Percentiles rank a stretch among this genome's conserved stretches.
Evolutionary conservation across 768 basidiomycete species (phyloP).

Genomic region (Mycena capillaripes): DNA sequence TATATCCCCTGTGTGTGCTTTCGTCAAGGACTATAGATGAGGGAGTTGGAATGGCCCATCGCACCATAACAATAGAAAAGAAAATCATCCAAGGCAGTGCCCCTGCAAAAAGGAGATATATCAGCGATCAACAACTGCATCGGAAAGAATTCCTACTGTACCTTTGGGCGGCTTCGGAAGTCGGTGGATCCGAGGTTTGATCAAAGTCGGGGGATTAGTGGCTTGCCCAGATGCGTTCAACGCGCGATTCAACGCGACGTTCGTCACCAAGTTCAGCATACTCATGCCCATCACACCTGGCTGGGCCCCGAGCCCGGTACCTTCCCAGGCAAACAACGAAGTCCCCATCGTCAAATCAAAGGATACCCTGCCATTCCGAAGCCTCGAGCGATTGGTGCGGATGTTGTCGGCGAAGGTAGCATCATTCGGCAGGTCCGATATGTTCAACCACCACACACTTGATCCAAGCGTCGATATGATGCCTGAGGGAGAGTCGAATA

Average conservation of each 20-base stretch:
- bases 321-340: slow-evolving; percentile 78
- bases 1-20: slow-evolving; percentile 78
- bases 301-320: slow-evolving; percentile 50
- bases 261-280: slow-evolving; percentile 77
- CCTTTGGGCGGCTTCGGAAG: neutral
- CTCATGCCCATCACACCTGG: slow-evolving; percentile 70
- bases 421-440: slow-evolving; percentile 62
- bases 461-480: slow-evolving; percentile 63
- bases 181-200: slow-evolving; percentile 51
- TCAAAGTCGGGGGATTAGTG: slow-evolving; percentile 58
- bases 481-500: slow-evolving; percentile 66
- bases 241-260: slow-evolving; percentile 74
- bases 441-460: slow-evolving; percentile 7
- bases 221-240: slow-evolving; percentile 63
- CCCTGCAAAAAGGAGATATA: neutral
- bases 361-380: slow-evolving; percentile 77
- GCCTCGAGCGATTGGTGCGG: slow-evolving; percentile 61
- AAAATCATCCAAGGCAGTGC: slow-evolving; percentile 78
- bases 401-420: slow-evolving; percentile 69
- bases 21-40: slow-evolving; percentile 7
- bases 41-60: neutral
- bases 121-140: neutral
- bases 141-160: neutral
- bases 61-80: slow-evolving; percentile 80
- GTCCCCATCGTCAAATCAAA: slow-evolving; percentile 63